A percentile compares a stretch with the other conserved stretches of the same genome.
Evolutionary conservation across 768 basidiomycete species (phyloP).

Genomic region (Tricholoma sp.): DNA sequence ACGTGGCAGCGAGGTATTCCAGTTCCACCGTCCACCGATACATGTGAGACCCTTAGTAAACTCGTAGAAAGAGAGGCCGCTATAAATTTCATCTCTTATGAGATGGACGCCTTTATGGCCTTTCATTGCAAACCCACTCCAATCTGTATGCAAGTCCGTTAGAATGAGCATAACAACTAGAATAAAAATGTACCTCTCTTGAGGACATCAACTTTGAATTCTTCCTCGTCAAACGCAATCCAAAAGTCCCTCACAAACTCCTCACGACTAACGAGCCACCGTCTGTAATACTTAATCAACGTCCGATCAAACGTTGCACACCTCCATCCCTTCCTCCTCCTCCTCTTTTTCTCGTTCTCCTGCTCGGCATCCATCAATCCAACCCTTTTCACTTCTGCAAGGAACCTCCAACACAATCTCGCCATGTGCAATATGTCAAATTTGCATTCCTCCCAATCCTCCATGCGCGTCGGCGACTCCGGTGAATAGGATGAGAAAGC

Average conservation of each 20-base stretch:
- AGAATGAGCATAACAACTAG: background rate
- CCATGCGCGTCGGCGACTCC: conserved; percentile 24
- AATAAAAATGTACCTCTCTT: conserved; percentile 26
- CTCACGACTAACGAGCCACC: conserved; percentile 37
- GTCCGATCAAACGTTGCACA: conserved; percentile 38
- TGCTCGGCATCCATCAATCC: conserved; percentile 24
- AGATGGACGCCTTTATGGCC: conserved; percentile 38
- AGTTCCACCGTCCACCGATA: background rate
- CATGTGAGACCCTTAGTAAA: conserved; percentile 25
- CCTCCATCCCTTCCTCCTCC: conserved; percentile 36
- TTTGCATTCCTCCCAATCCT: conserved; percentile 38
- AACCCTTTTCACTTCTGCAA: conserved; percentile 24
- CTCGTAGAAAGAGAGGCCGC: conserved; percentile 28
- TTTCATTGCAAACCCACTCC: conserved; percentile 32
- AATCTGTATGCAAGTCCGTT: conserved; percentile 22
- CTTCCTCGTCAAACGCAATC: conserved; percentile 24
- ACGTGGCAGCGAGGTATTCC: background rate
- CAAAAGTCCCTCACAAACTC: conserved; percentile 34
- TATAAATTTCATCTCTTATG: conserved; percentile 28
- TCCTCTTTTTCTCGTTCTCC: conserved; percentile 28
- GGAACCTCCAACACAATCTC: conserved; percentile 31
- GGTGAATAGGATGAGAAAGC: conserved; percentile 35
- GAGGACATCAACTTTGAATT: conserved; percentile 33
- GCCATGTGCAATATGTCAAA: conserved; percentile 41
- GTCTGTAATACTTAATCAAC: conserved; percentile 34